Evolutionary conservation across 331 rosid species (phyloP), one percentile per base, ranked within the genome.

Genomic region (Erythrophleum ivorense): DNA sequence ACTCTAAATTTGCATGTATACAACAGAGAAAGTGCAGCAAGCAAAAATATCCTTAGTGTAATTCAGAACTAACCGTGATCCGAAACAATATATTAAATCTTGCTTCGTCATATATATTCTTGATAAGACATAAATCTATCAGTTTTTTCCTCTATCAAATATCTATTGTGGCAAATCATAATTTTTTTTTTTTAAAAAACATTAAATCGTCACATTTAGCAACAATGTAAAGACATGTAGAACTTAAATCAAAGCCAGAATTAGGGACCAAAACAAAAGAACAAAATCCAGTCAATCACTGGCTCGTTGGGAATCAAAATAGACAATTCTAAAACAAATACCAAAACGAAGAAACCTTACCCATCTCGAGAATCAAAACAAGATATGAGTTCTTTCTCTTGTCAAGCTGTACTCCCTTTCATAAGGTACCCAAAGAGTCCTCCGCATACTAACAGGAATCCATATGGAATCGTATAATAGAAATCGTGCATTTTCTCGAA

Each of bases 381-480:
- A 76, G 70, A 52, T 78, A 91, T 0, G 97, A 94, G 80, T 94
- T 94, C 84, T 84, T 91, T 65, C 88, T 91, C 83, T 81, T 91
- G 75, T 88, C 82, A 94, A 50, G 94, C 88, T 4, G 78, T 59
- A 91, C 98, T 94, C 49, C 97, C 98, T 78, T 90, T 94, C 66
- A 63, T 79, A 11, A 90, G 69, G 83, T 78, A 94, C 7, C 92
- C 98, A 62, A 91, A 78, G 6, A 90, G 33, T 43, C 98, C 98
- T 16, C 97, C 98, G 8, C 84, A 91, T 16, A 84, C 81, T 57
- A 94, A 81, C 49, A 88, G 0, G 85, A 92, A 68, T 36, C 98
- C 98, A 75, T 94, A 94, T 2, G 98, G 98, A 55, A 94, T 94
- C 66, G 98, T 91, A 81, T 92, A 90, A 82, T 97, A 94, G 93